Percentiles rank a stretch among this genome's conserved stretches.
Evolutionary conservation across 768 basidiomycete species (phyloP).

Genomic region (Mycena metata): DNA sequence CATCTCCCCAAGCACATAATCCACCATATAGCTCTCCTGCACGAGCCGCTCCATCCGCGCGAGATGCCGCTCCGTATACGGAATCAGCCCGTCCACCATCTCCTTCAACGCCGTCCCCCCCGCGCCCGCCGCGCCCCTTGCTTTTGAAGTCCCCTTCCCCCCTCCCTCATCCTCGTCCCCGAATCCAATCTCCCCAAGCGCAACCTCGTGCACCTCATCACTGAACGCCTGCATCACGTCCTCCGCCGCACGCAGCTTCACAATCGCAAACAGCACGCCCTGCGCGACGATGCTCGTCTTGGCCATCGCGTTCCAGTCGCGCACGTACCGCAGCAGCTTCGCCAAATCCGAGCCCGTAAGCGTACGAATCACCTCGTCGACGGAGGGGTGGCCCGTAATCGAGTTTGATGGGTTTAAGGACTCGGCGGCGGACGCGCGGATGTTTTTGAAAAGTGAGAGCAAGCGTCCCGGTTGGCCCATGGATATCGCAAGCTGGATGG

Average conservation of each 20-base stretch:
- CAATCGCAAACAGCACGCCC: slow-evolving; percentile 80
- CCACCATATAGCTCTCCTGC: slow-evolving; percentile 96
- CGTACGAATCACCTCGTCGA: slow-evolving; percentile 86
- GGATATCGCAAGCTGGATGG: slow-evolving; percentile 90
- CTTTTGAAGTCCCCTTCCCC: slow-evolving; percentile 44
- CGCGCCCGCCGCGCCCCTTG: slow-evolving; percentile 40
- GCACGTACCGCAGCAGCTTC: slow-evolving; percentile 83
- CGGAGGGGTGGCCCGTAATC: slow-evolving; percentile 76
- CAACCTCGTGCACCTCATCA: slow-evolving; percentile 53
- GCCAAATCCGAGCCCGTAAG: slow-evolving; percentile 82
- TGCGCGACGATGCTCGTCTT: slow-evolving; percentile 90
- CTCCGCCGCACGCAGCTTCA: slow-evolving; percentile 82
- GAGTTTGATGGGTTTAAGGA: slow-evolving; percentile 44
- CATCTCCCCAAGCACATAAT: slow-evolving; percentile 91
- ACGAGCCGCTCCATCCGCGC: slow-evolving; percentile 86
- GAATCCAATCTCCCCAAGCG: slow-evolving; percentile 41
- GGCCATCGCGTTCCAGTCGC: slow-evolving; percentile 97
- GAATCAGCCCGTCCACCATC: slow-evolving; percentile 86
- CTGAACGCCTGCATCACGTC: slow-evolving; percentile 79
- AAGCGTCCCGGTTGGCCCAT: slow-evolving; percentile 96
- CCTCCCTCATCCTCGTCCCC: slow-evolving; percentile 34
- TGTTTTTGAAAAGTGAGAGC: slow-evolving; percentile 79
- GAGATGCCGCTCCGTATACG: slow-evolving; percentile 96
- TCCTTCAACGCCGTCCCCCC: slow-evolving; percentile 68
- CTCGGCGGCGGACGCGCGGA: slow-evolving; percentile 54